Percentiles rank a stretch among this genome's conserved stretches.
Evolutionary conservation across 1,139 yeast species (phyloP).

Genomic region (Maudiozyma humilis): DNA sequence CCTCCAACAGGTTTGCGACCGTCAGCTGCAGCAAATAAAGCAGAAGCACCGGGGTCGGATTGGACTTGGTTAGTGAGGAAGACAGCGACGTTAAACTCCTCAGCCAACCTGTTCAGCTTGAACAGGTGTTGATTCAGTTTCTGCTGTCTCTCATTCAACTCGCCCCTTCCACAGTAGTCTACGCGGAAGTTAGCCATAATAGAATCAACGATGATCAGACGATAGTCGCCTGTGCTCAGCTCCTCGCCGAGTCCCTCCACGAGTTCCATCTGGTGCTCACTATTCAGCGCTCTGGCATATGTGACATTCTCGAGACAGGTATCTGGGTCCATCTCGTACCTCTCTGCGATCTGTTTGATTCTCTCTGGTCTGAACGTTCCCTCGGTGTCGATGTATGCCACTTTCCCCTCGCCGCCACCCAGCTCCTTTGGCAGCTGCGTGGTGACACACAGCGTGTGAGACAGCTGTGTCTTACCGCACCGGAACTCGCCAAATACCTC

Average conservation of each 20-base stretch:
- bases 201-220: constrained; percentile 82
- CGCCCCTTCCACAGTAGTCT: constrained; percentile 94
- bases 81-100: constrained; percentile 96
- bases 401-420: constrained; percentile 99
- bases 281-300: constrained; percentile 93
- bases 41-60: constrained; percentile 62
- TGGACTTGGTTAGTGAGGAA: constrained; percentile 94
- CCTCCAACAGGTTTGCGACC: constrained; percentile 63
- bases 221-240: constrained; percentile 90
- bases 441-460: constrained; percentile 94
- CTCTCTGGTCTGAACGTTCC: constrained; percentile 94
- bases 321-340: constrained; percentile 89
- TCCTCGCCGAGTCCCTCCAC: constrained; percentile 85
- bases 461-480: constrained; percentile 93
- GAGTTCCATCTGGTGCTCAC: constrained; percentile 87
- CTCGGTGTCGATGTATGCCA: constrained; percentile 92
- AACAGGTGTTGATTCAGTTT: constrained; percentile 93
- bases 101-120: constrained; percentile 84
- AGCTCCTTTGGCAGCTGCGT: constrained; percentile 94
- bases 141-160: constrained; percentile 86
- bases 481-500: constrained; percentile 96
- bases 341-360: constrained; percentile 77
- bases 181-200: constrained; percentile 95
- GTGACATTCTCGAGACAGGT: constrained; percentile 95
- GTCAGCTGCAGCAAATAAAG: constrained; percentile 55